Evolutionary conservation across 2,329 filamentous ascomycete genomes (phyloP), one percentile per base, ranked within the genome.

Genomic region (Chrysoporthe deuterocubensis): DNA sequence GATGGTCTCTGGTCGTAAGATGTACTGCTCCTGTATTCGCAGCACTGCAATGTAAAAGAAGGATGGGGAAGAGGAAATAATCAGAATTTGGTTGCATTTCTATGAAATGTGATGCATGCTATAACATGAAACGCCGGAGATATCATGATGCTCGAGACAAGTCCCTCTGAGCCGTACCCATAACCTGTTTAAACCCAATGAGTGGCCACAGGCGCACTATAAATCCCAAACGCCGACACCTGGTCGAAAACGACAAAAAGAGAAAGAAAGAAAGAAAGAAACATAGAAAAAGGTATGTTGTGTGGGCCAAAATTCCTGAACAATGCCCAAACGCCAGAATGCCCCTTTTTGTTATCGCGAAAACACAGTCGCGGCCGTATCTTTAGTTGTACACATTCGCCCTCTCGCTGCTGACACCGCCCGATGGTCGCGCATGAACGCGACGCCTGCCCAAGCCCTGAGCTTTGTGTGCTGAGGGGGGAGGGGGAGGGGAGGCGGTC

Each of bases 221-320:
- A 26, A 61, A 46, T 8, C 14, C 59, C 18, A 34, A 61, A 61
- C 59, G 59, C 59, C 59, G 43, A 61, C 42, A 44, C 43, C 43
- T 48, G 40, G 57, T 60, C 57, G 40, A 60, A 21, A 26, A 60
- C 13, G 42, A 60, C 2, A 60, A 59, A 8, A 42, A 16, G 9
- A 5, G 18, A 42, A 32, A 26, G 44, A 14, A 34, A 18, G 16
- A 48, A n/a, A 18, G 3, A 48, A 46, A 4, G 32, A 7, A 40
- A 60, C 43, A 60, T 26, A 44, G 1, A 9, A 21, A 2, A 58
- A n/a, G 56, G 18, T 26, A 21, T 14, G 37, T n/a, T 34, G 18
- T 9, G 21, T 21, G 54, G 16, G 16, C 16, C 13, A 40, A 58
- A 11, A 14, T 21, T 4, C n/a, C 26, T 9, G n/a, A 16, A 43